These are phyloP conservation scores for Leucocoprinus leucothites DNA, from an alignment of 768 basidiomycete species.

Conservation along the genomic window DNA sequence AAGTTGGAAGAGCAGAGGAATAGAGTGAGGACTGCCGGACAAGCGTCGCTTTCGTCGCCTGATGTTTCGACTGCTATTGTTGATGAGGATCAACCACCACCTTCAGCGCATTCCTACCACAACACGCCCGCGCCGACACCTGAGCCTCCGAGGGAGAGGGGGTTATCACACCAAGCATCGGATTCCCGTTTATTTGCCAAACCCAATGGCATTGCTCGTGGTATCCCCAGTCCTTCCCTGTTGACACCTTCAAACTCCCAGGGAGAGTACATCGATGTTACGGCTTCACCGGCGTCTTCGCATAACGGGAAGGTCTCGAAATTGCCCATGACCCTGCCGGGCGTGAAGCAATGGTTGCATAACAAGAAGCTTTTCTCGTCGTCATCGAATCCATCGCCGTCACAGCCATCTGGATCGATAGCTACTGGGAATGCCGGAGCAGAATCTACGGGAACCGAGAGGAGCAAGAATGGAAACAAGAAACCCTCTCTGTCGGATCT, in stretches of 20 bases:
- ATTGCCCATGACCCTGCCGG: conserved; percentile 73
- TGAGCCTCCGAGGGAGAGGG: conserved; percentile 54
- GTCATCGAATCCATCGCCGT: conserved; percentile 23
- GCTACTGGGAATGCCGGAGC: background rate
- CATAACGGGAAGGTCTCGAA: conserved; percentile 37
- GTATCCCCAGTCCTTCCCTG: conserved; percentile 1
- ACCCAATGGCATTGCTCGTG: conserved; percentile 29
- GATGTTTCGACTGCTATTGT: conserved; percentile 42
- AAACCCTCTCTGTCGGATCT: conserved; percentile 71
- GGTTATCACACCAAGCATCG: conserved; percentile 65
- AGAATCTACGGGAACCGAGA: conserved; percentile 10
- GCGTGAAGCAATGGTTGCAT: conserved; percentile 77
- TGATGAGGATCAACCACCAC: conserved; percentile 46
- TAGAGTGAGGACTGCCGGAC: conserved; percentile 41
- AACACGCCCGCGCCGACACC: conserved; percentile 48
- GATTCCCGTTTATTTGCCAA: conserved; percentile 63
- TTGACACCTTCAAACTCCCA: conserved; percentile 43
- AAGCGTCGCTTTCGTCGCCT: conserved; percentile 39
- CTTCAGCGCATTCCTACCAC: conserved; percentile 44
- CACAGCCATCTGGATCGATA: background rate
- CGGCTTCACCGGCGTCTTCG: conserved; percentile 33
- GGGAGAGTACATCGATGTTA: conserved; percentile 45
- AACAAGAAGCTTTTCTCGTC: conserved; percentile 54
- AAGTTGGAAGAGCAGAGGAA: conserved; percentile 72
- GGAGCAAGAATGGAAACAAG: conserved; percentile 37